Evolutionary conservation across 2,329 filamentous ascomycete species (phyloP).

Genomic region (Stachybotrys chlorohalonatus): DNA sequence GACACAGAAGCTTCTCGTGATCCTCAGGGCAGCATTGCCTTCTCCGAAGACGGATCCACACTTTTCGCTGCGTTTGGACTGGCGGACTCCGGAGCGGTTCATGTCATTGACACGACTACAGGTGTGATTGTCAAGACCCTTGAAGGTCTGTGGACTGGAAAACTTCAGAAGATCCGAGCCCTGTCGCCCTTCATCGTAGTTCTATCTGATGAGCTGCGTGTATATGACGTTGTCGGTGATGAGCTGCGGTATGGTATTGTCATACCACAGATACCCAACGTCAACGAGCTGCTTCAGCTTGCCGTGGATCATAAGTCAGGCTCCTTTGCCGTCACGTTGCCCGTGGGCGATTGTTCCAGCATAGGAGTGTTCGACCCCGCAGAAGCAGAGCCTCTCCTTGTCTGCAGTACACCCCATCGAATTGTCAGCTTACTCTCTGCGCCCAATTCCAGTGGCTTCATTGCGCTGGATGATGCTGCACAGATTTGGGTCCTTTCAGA

Average conservation of each 20-base stretch:
- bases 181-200: constrained; percentile 67
- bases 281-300: constrained; percentile 49
- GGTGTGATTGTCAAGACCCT: constrained; percentile 60
- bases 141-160: constrained; percentile 56
- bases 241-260: constrained; percentile 58
- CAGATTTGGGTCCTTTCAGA: constrained; percentile 58
- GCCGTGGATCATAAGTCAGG: constrained; percentile 59
- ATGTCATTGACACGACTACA: constrained; percentile 66
- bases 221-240: constrained; percentile 81
- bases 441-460: constrained; percentile 58
- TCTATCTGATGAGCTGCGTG: constrained; percentile 61
- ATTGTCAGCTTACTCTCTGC: constrained; percentile 61
- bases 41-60: constrained; percentile 76
- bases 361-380: constrained; percentile 61
- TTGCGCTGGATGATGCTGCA: constrained; percentile 67
- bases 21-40: constrained; percentile 57
- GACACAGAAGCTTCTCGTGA: constrained; percentile 18
- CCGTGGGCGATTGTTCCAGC: constrained; percentile 36
- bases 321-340: constrained; percentile 57
- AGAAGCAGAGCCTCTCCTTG: constrained; percentile 47
- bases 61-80: constrained; percentile 59
- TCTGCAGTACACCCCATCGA: constrained; percentile 45
- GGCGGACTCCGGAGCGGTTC: constrained; percentile 51
- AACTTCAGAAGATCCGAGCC: constrained; percentile 60
- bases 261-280: constrained; percentile 34